These are phyloP conservation scores for Diaporthe eres DNA, from an alignment of 2,329 filamentous ascomycete genomes.

Conservation along the genomic window DNA sequence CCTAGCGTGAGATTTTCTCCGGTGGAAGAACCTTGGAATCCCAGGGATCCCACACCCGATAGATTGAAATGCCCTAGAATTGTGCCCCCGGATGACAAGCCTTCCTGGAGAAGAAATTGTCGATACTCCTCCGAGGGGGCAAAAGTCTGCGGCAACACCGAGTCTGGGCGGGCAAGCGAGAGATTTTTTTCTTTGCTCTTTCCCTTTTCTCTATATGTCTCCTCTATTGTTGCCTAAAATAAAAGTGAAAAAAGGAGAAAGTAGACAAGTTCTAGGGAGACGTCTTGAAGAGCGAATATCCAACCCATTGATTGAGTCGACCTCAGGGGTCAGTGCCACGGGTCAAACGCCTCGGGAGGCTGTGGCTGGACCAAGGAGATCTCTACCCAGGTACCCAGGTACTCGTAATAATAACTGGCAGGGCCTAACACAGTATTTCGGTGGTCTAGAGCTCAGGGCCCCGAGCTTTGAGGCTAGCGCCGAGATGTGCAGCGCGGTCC, in stretches of 20 bases:
- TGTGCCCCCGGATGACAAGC: conserved; percentile 1
- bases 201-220: background rate
- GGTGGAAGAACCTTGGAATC: background rate
- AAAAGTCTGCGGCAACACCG: conserved; percentile 28
- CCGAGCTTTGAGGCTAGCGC: conserved; percentile 1
- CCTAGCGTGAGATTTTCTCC: conserved; percentile 32
- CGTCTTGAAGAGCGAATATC: background rate
- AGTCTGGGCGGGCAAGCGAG: conserved; percentile 8
- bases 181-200: background rate
- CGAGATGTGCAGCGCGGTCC: conserved; percentile 22
- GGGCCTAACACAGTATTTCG: background rate
- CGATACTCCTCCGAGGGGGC: background rate
- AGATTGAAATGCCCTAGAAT: conserved; percentile 20
- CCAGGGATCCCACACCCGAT: conserved; percentile 14
- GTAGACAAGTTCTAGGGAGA: too few relatives aligned
- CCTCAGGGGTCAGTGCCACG: conserved; percentile 5
- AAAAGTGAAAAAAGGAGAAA: background rate
- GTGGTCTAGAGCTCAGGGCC: conserved; percentile 23
- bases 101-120: conserved; percentile 25
- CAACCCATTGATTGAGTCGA: background rate
- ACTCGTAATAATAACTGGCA: background rate
- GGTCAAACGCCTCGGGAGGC: conserved; percentile 18
- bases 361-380: background rate
- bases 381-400: background rate
- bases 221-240: conserved; percentile 10